phyloP scores from a whole-genome alignment of 2,329 filamentous ascomycete species.

The Cladosporium sp. region DNA sequence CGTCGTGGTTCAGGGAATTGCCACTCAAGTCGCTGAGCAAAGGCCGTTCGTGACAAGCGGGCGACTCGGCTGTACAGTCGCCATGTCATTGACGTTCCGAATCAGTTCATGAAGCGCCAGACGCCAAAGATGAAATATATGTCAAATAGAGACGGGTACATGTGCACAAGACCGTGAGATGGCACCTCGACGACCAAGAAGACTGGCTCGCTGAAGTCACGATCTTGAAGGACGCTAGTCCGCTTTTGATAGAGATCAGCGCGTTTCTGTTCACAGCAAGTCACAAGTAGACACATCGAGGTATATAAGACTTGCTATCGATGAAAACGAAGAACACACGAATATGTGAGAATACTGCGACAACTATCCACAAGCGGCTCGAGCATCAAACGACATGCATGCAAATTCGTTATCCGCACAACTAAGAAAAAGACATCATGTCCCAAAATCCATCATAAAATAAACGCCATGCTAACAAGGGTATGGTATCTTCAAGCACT shows the following conservation, averaged over 20 bases:
- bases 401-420: not conserved
- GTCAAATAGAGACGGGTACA: no score
- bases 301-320: no score
- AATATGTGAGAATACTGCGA: no score
- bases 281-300: not conserved
- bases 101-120: not conserved
- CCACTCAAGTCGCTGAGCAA: not conserved
- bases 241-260: no score
- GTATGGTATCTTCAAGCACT: slow-evolving; percentile 2
- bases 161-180: no score
- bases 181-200: no score
- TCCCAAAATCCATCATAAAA: not conserved
- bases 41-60: not conserved
- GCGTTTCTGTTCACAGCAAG: no score
- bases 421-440: not conserved
- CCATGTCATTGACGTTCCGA: slow-evolving; percentile 2
- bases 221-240: no score
- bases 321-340: no score
- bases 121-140: not conserved
- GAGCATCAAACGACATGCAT: not conserved
- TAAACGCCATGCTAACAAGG: slow-evolving; percentile 11
- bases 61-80: not conserved
- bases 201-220: no score
- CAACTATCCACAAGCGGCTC: no score
- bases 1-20: not conserved